A percentile compares a stretch with the other conserved stretches of the same genome.
Evolutionary conservation across 1,284 basidiomycete genomes (phyloP).

Genomic region (Trametes polyzona): DNA sequence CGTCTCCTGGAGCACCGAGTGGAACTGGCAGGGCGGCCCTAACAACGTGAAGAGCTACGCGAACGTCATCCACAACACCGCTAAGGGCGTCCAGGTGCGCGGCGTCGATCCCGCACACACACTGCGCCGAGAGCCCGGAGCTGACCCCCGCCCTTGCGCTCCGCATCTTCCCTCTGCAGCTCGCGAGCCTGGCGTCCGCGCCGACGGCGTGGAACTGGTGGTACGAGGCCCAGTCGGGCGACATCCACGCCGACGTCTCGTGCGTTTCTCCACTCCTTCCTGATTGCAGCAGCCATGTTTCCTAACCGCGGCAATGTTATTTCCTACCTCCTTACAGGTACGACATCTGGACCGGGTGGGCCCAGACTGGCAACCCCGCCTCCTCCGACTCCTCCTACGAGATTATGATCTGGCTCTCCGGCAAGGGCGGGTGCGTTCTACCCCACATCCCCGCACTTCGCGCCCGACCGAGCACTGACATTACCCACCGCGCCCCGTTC

Average conservation of each 20-base stretch:
- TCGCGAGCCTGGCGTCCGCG: constrained; percentile 45
- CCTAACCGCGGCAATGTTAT: not conserved
- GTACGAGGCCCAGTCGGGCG: constrained; percentile 49
- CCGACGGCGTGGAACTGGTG: constrained; percentile 57
- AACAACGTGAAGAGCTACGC: constrained; percentile 63
- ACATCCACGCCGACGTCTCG: constrained; percentile 59
- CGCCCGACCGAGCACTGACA: too few species aligned
- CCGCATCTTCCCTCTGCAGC: constrained; percentile 31
- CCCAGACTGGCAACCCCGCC: constrained; percentile 49
- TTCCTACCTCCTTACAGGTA: constrained; percentile 39
- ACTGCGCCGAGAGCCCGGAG: not conserved
- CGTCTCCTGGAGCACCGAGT: constrained; percentile 59
- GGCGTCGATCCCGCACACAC: not conserved
- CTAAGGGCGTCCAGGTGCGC: constrained; percentile 46
- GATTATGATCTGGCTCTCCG: constrained; percentile 70
- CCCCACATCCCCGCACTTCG: not conserved
- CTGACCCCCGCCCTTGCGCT: too few species aligned
- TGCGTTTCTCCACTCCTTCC: constrained; percentile 29
- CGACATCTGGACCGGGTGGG: constrained; percentile 58
- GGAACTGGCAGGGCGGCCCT: constrained; percentile 54
- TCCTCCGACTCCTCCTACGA: constrained; percentile 55
- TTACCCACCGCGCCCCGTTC: too few species aligned
- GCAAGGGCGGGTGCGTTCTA: constrained; percentile 51
- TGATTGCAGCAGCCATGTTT: not conserved
- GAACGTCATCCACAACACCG: constrained; percentile 47